These are phyloP conservation scores for Phytopythium litorale DNA, from an alignment of 352 stramenopile genomes.

Conservation along the genomic window DNA sequence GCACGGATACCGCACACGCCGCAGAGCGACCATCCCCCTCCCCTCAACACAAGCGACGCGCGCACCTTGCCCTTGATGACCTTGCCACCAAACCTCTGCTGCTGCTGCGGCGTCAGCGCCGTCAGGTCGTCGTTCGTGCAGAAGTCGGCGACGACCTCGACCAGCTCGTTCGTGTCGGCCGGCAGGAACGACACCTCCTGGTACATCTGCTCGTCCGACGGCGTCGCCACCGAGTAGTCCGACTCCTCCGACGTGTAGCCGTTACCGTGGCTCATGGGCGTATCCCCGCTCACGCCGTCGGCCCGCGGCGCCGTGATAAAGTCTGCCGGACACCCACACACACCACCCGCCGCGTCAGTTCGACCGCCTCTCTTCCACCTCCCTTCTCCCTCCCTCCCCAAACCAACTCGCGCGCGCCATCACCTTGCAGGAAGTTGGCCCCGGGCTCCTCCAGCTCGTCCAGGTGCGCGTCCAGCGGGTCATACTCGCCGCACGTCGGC, in stretches of 20 bases:
- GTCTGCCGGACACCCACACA: constrained; percentile 19
- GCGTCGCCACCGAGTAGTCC: constrained; percentile 68
- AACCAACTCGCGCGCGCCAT: neutral
- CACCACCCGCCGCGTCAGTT: neutral
- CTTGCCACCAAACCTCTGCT: constrained; percentile 63
- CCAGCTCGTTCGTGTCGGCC: constrained; percentile 55
- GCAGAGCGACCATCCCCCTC: neutral
- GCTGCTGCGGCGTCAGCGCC: constrained; percentile 27
- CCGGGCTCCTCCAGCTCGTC: constrained; percentile 70
- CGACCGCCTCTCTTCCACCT: too few species aligned
- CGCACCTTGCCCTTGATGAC: constrained; percentile 79
- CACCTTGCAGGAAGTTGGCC: constrained; percentile 65
- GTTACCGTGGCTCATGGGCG: constrained; percentile 58
- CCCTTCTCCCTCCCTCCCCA: neutral
- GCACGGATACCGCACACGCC: neutral
- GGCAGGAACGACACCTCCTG: constrained; percentile 73
- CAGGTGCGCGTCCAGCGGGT: constrained; percentile 65
- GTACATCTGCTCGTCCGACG: constrained; percentile 71
- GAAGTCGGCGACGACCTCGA: constrained; percentile 56
- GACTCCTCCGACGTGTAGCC: constrained; percentile 85
- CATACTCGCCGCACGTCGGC: constrained; percentile 56
- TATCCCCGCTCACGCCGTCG: constrained; percentile 23
- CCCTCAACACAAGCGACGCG: neutral
- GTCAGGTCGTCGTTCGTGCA: constrained; percentile 43
- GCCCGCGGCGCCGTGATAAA: constrained; percentile 34